Percentiles rank a stretch among this genome's conserved stretches.
phyloP scores from a whole-genome alignment of 2,329 filamentous ascomycete genomes.

The Periconia digitata region DNA sequence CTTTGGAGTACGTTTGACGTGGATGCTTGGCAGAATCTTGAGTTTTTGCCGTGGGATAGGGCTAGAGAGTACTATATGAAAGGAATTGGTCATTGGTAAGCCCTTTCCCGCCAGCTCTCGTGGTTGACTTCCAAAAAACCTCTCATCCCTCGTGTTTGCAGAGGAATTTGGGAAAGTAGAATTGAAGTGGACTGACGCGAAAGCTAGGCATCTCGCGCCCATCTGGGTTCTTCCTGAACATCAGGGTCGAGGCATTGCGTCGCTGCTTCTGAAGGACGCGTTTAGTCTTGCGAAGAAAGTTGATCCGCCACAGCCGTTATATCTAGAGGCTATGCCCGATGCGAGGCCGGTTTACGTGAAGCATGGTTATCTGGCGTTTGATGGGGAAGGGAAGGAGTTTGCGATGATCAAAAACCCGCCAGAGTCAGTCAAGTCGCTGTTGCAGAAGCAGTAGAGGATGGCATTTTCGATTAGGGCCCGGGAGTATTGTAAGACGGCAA shows the following conservation, averaged over 20 bases:
- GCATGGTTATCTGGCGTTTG: constrained; percentile 10
- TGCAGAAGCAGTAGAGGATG: neutral
- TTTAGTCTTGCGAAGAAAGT: constrained; percentile 10
- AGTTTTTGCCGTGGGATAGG: constrained; percentile 8
- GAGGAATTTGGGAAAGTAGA: neutral
- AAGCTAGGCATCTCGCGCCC: constrained; percentile 8
- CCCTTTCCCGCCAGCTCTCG: neutral
- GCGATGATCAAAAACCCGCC: constrained; percentile 11
- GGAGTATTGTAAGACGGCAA: too few relatives aligned
- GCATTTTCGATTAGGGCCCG: neutral
- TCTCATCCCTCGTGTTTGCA: too few relatives aligned
- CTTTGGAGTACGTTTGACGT: constrained; percentile 13
- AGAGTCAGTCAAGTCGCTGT: neutral
- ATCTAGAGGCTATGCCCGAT: constrained; percentile 13
- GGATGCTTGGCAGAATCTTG: constrained; percentile 4
- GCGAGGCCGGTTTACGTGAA: constrained; percentile 10
- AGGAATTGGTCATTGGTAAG: constrained; percentile 12
- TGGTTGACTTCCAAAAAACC: neutral
- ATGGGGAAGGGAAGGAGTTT: constrained; percentile 4
- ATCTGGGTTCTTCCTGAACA: constrained; percentile 11
- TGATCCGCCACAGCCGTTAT: constrained; percentile 8
- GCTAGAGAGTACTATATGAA: constrained; percentile 5
- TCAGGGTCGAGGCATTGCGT: constrained; percentile 13
- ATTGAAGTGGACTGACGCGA: neutral
- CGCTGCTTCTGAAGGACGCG: constrained; percentile 9